Base-by-base conservation (phyloP, 345 rosid species). In the Viola odorata region DNA sequence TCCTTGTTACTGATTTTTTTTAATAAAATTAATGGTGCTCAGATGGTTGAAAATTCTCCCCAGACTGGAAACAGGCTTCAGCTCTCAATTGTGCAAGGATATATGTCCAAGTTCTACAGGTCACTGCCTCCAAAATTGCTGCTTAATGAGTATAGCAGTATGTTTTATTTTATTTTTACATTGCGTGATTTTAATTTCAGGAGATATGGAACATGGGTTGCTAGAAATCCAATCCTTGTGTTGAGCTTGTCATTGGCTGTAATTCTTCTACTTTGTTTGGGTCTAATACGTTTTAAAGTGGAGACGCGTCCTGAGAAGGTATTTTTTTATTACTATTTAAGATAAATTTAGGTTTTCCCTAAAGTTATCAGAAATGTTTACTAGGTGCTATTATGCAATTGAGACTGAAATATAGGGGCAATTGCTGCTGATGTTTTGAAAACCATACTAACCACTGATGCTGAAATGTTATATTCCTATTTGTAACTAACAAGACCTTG, bases 231-330 rank as follows among this genome's bases (percentile, higher is more conserved):
- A 50, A 61, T 75, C 62, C 84, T 84, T 8, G 81, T 84, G 37
- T 70, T 94, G 77, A 71, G 75, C 70, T 73, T 78, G 67, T 94
- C 99, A 41, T 50, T 90, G 73, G 80, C 77, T 62, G 57, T 66
- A 53, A 77, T 88, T 77, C 90, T 94, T 73, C 72, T 90, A 23
- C 97, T 88, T 73, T 94, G 97, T 71, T 57, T 94, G 47, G 99
- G 97, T 67, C 76, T 94, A 40, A 64, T 94, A 69, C 94, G 79
- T 45, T 90, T 90, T 79, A 83, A 90, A 84, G 99, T 94, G 65
- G 99, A 94, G 81, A 94, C 99, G 55, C 78, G 91, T 54, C 99
- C 99, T 56, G 96, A 86, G 75, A 94, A 94, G 91, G 99, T 94
- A 81, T 37, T 37, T 37, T 8, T 23, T 47, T 32, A n/a, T 14